Conservation (phyloP, 495 filamentous ascomycete species). For the Pyrenopolyporus hunteri region DNA sequence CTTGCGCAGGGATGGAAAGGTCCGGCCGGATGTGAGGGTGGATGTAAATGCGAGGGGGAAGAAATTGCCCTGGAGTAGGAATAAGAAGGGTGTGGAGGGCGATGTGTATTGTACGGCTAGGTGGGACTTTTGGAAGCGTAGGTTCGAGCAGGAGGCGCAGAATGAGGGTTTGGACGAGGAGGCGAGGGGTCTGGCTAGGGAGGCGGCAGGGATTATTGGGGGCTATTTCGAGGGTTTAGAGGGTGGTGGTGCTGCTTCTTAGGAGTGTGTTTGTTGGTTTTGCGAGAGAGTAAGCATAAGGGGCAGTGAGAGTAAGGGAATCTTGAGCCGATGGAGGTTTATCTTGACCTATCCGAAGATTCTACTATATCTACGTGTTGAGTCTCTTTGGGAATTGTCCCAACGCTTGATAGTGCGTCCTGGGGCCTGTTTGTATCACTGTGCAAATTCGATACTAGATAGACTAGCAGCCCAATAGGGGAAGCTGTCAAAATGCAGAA, state of each 20-base stretch:
- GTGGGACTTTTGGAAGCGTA: not conserved
- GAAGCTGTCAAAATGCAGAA: too few species aligned
- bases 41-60: not conserved
- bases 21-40: not conserved
- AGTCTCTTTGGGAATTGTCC: too few species aligned
- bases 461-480: too few species aligned
- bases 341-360: too few species aligned
- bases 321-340: too few species aligned
- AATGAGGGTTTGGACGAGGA: not conserved
- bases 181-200: not conserved
- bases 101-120: not conserved
- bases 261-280: not conserved
- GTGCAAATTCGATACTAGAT: too few species aligned
- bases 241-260: not conserved
- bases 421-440: too few species aligned
- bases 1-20: not conserved
- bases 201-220: not conserved
- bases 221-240: not conserved
- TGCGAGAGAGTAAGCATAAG: too few species aligned
- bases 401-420: too few species aligned
- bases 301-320: too few species aligned
- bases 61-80: conserved; percentile 1
- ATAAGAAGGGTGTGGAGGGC: not conserved
- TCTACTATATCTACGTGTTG: too few species aligned
- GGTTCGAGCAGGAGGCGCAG: conserved; percentile 3